Evolutionary conservation across 257 asterid species (phyloP), one percentile per base, ranked within the genome.

Genomic region (Mentha longifolia): DNA sequence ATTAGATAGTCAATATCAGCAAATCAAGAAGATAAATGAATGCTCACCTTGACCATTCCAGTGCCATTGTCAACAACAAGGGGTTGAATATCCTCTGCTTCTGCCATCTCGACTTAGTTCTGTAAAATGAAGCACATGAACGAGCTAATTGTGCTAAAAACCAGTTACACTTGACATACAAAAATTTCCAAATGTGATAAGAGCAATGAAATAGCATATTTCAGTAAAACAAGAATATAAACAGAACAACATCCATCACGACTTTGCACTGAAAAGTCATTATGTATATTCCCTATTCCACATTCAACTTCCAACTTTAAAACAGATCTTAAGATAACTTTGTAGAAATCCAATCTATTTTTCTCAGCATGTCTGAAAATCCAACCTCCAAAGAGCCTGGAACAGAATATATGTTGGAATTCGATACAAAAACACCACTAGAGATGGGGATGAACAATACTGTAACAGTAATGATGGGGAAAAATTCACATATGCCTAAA

Each of bases 41-140:
- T 9, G 58, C 76, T 71, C 71, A 83, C 87, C 87, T 83, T 83
- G 33, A 83, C 82, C 81, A 79, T 83, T 65, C 84, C 84, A n/a
- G 84, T 79, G 51, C 87, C 87, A 59, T 83, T 79, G 63, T 83
- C 87, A 46, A 83, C 82, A 71, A 83, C 87, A 56, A 83, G 84
- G 59, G 87, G 87, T 60, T 77, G 84, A 74, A 76, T 62, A 68
- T 79, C 82, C 76, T 79, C 82, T 51, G 73, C 81, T 1, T 83
- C 82, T 3, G 84, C 87, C 87, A 83, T 83, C 54, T 39, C n/a
- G n/a, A 14, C 22, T 76, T 76, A 70, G 57, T 66, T 57, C 68
- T 67, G 61, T 15, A 61, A 28, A 66, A 39, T 9, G 39, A 33
- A 70, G 43, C 3, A 66, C 52, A 55, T 9, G 15, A 55, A 7